Conservation (phyloP, 2,329 filamentous ascomycete species). For the Penicillium hordei region DNA sequence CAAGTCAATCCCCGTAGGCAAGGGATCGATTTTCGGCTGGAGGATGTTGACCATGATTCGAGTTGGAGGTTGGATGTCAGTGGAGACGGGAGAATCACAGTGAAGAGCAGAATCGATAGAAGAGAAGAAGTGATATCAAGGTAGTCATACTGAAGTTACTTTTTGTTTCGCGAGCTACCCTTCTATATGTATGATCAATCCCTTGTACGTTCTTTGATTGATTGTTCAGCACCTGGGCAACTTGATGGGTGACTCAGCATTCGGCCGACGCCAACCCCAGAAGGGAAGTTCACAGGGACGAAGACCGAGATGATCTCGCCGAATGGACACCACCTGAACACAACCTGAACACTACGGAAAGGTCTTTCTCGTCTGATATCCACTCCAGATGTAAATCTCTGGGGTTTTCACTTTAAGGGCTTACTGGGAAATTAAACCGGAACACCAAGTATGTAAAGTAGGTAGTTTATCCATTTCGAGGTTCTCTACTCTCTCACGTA, state of each 20-base stretch:
- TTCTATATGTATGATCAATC: neutral
- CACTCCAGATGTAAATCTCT: neutral
- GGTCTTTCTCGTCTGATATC: too few relatives aligned
- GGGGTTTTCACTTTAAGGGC: neutral
- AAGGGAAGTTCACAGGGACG: neutral
- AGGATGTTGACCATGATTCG: neutral
- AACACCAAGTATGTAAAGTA: neutral
- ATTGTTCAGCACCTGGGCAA: neutral
- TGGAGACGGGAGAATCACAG: neutral
- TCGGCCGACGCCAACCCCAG: neutral
- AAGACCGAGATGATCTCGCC: neutral
- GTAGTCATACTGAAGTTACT: neutral
- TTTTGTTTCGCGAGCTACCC: neutral
- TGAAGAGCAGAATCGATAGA: neutral
- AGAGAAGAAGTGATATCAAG: neutral
- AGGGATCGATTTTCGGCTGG: neutral
- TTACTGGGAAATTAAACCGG: too few relatives aligned
- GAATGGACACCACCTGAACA: neutral
- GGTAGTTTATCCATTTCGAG: neutral
- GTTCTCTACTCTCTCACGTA: neutral
- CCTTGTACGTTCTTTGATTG: neutral
- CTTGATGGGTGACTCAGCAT: neutral
- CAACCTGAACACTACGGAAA: neutral
- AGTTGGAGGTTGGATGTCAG: neutral
- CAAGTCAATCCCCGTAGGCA: neutral